A percentile compares a stretch with the other conserved stretches of the same genome.
Evolutionary conservation across 1,139 yeast genomes (phyloP).

Genomic region (Pneumocystis wakefieldiae): DNA sequence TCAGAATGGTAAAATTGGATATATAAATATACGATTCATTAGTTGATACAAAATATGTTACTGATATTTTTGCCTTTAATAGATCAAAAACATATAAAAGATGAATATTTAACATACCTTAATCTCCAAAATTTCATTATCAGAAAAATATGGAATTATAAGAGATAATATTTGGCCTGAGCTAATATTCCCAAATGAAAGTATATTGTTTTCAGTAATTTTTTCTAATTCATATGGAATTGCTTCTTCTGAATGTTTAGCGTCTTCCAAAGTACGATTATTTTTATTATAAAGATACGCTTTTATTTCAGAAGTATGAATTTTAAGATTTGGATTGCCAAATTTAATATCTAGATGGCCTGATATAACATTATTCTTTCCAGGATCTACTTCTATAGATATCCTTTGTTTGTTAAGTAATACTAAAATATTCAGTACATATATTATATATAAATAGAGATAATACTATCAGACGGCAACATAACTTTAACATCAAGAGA

Average conservation of each 20-base stretch:
- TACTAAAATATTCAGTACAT: not conserved
- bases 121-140: not conserved
- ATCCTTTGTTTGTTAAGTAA: not conserved
- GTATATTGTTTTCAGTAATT: not conserved
- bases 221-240: not conserved
- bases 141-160: not conserved
- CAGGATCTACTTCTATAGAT: not conserved
- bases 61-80: not conserved
- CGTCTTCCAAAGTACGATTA: not conserved
- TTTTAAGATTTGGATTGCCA: not conserved
- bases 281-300: not conserved
- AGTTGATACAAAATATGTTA: not conserved
- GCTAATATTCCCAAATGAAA: not conserved
- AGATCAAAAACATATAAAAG: not conserved
- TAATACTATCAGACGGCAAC: not conserved
- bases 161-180: not conserved
- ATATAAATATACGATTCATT: not conserved
- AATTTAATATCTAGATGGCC: not conserved
- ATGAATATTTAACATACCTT: not conserved
- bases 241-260: not conserved
- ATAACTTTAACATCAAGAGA: not conserved
- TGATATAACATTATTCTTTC: not conserved
- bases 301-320: not conserved
- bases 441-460: not conserved
- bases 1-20: not conserved